Conservation (phyloP, 1,284 basidiomycete genomes). For the Tetrapyrgos nigripes region DNA sequence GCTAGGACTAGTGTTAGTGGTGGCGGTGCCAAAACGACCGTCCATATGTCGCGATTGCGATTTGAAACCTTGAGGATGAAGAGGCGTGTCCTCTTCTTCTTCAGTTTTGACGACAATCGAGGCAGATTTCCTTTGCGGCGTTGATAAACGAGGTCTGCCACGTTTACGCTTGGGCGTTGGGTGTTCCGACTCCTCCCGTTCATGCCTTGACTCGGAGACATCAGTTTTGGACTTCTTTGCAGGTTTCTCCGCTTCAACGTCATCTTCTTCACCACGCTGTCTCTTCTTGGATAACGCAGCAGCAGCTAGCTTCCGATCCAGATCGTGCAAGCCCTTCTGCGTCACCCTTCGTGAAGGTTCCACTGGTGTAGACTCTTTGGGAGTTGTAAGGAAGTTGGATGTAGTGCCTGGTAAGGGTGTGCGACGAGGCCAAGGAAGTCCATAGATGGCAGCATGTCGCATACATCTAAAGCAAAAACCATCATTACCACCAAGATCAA, state of each 20-base stretch:
- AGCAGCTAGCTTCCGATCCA: constrained; percentile 61
- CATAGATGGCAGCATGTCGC: constrained; percentile 79
- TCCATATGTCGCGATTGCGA: constrained; percentile 55
- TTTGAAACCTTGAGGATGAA: constrained; percentile 55
- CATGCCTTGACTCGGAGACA: constrained; percentile 42
- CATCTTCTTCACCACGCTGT: constrained; percentile 31
- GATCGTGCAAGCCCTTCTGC: constrained; percentile 51
- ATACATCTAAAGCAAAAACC: constrained; percentile 59
- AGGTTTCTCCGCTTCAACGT: constrained; percentile 45
- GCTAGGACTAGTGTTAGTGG: constrained; percentile 1
- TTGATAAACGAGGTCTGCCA: constrained; percentile 39
- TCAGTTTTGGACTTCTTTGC: constrained; percentile 51
- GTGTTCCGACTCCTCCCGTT: constrained; percentile 13
- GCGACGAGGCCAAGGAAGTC: constrained; percentile 70
- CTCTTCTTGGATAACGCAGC: constrained; percentile 37
- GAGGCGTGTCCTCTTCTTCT: constrained; percentile 34
- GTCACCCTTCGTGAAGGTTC: constrained; percentile 50
- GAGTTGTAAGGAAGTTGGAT: constrained; percentile 49
- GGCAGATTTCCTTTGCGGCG: neutral
- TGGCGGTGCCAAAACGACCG: constrained; percentile 47
- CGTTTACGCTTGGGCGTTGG: constrained; percentile 38
- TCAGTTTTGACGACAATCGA: constrained; percentile 17
- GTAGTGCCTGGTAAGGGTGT: constrained; percentile 53
- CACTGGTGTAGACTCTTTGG: constrained; percentile 56
- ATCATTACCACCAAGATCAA: constrained; percentile 11